Base-by-base conservation (phyloP, 179 eudicot genomes). In the Patellifolia procumbens region DNA sequence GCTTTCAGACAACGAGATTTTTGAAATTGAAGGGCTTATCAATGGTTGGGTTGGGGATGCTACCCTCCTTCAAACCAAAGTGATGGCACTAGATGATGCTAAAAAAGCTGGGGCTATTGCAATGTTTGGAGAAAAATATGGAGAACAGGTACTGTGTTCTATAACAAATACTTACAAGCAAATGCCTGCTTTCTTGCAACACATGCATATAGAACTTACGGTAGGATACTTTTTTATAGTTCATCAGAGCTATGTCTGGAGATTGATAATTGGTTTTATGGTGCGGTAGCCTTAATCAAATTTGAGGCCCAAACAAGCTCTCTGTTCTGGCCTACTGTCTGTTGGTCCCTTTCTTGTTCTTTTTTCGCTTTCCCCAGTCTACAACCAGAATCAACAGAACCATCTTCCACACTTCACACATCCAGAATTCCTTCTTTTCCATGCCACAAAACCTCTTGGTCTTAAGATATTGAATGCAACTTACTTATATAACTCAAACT, bases 121-220 rank as follows among this genome's bases (percentile, higher is more conserved):
- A 63, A 94, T 92, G 97, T 94, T 94, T 82, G 97, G 95, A 70
- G 98, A 92, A 83, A 92, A 92, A 86, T 94, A 94, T 74, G 93
- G 97, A 76, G 95, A 94, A 53, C 85, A 94, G 93, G 97, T 91
- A 73, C 46, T 11, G 24, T 34, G 31, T 61, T 51, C 31, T 49
- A 56, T 37, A 3, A 34, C 15, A 52, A 65, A 64, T 29, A 71
- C 7, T n/a, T 56, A 62, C 34, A 49, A 69, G 17, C 49, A 26
- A 34, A 26, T 51, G 32, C 78, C 78, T 64, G 24, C 26, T 49
- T 74, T 35, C 34, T 22, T 28, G 61, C 68, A 56, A 60, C 42
- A 15, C 53, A 58, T 69, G 73, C 62, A n/a, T 37, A 7, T 37
- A 37, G 42, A 6, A 52, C 22, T 52, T 6, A 19, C 20, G 24